Base-by-base conservation (phyloP, 2,329 filamentous ascomycete species). In the Scytalidium lignicola region DNA sequence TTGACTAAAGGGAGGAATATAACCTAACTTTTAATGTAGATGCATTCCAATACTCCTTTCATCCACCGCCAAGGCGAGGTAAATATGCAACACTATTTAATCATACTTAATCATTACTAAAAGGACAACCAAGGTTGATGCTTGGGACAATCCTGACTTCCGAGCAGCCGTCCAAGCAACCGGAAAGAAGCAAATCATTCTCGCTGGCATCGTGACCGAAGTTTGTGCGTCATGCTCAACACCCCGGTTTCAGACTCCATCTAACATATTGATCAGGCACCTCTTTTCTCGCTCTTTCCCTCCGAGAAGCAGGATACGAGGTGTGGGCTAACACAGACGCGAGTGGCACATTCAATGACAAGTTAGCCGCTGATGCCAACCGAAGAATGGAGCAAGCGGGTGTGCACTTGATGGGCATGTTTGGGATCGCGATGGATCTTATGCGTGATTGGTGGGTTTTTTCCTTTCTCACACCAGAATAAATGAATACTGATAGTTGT, bases 321-420 rank as follows among this genome's bases (percentile, higher is more conserved):
- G 86, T 90, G 50, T 89, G 78, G 70, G 85, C 83, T 58, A 87
- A 88, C 67, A 76, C 83, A 46, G 86, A 90, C 58, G 85, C 82
- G 2, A 83, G 77, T 0, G 86, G 85, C 1, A 89, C 86, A 1
- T 82, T 82, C 18, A 79, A 76, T 2, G 62, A 70, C 37, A 74
- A 84, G 41, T 74, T 85, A 50, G 75, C 82, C 6, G 79, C 83
- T 51, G 74, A 82, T 44, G 77, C 82, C 37, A 88, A 88, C 65
- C 72, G 78, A 26, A 77, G 83, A 43, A 88, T 88, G 83, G 71
- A 78, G 48, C 62, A 70, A 20, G 83, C 84, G 0, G 86, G 85
- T 29, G 85, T 88, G 3, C 80, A 85, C 47, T 47, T 64, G 18
- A 56, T 61, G 51, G 60, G 59, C 21, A 51, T 61, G 49, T 62